These are phyloP conservation scores for Moelleriella libera DNA, from an alignment of 2,329 filamentous ascomycete species.

Conservation along the genomic window DNA sequence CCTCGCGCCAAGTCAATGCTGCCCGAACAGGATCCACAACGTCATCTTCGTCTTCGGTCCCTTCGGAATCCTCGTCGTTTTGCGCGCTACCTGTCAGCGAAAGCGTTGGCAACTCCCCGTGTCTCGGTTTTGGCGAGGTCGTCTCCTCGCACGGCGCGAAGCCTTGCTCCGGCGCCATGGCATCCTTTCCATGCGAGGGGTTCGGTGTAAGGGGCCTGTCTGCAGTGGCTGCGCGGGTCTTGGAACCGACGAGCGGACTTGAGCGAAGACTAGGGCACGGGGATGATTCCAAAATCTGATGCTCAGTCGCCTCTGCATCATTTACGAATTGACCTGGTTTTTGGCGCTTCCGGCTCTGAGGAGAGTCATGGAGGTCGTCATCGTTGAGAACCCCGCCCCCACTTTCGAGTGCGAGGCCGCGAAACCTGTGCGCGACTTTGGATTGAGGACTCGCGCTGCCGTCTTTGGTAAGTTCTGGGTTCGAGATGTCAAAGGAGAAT, in stretches of 20 bases:
- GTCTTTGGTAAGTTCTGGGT: conserved; percentile 21
- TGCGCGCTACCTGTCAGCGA: background rate
- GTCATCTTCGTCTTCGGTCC: conserved; percentile 17
- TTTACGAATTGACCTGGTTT: conserved; percentile 2
- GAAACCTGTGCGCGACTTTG: conserved; percentile 36
- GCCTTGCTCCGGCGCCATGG: conserved; percentile 8
- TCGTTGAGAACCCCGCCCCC: conserved; percentile 29
- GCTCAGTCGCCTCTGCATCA: conserved; percentile 1
- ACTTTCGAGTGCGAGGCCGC: conserved; percentile 30
- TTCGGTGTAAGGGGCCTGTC: background rate
- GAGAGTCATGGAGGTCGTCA: conserved; percentile 13
- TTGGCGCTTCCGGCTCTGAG: conserved; percentile 4
- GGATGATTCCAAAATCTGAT: background rate
- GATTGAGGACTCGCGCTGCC: conserved; percentile 38
- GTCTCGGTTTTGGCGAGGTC: conserved; percentile 23
- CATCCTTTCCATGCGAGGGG: background rate
- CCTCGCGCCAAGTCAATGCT: conserved; percentile 51
- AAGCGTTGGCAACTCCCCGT: conserved; percentile 10
- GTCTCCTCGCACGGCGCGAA: conserved; percentile 19
- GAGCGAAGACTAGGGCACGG: background rate
- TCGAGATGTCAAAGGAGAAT: conserved; percentile 31
- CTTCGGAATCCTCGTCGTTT: conserved; percentile 1
- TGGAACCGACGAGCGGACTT: background rate
- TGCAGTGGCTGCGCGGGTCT: background rate
- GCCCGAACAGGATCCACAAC: conserved; percentile 40